Evolutionary conservation across 495 filamentous ascomycete species (phyloP).

Genomic region (Penicillium cosmopolitanum): DNA sequence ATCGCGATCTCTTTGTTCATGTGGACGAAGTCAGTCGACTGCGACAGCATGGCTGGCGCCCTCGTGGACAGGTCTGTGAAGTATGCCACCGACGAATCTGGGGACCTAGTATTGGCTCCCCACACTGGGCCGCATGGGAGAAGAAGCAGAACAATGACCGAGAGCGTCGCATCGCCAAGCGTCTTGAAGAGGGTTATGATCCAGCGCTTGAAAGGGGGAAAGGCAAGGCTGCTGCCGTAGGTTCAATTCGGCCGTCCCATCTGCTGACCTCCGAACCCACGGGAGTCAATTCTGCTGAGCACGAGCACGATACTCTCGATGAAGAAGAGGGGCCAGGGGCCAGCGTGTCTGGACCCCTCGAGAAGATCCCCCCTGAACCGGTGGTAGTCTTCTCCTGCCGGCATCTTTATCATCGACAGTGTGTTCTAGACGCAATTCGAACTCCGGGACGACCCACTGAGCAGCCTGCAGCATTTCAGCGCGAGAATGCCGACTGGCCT

Average conservation of each 20-base stretch:
- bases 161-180: constrained; percentile 36
- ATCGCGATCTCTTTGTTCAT: constrained; percentile 86
- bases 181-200: constrained; percentile 33
- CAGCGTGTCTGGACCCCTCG: constrained; percentile 9
- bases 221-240: constrained; percentile 45
- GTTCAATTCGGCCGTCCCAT: constrained; percentile 22
- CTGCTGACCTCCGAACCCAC: constrained; percentile 20
- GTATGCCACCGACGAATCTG: constrained; percentile 81
- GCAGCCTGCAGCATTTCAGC: constrained; percentile 19
- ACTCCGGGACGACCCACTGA: constrained; percentile 23
- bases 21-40: constrained; percentile 74
- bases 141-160: constrained; percentile 55
- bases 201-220: constrained; percentile 40
- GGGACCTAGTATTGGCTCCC: constrained; percentile 82
- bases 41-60: constrained; percentile 88
- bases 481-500: constrained; percentile 32
- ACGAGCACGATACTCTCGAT: constrained; percentile 22
- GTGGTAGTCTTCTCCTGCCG: constrained; percentile 58
- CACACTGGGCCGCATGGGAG: constrained; percentile 83
- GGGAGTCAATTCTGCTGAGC: constrained; percentile 14
- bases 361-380: constrained; percentile 27
- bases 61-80: constrained; percentile 83
- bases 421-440: constrained; percentile 39
- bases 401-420: constrained; percentile 56
- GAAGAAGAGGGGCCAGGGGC: constrained; percentile 15